phyloP scores from a whole-genome alignment of 345 rosid species.

The Citrus medica region DNA sequence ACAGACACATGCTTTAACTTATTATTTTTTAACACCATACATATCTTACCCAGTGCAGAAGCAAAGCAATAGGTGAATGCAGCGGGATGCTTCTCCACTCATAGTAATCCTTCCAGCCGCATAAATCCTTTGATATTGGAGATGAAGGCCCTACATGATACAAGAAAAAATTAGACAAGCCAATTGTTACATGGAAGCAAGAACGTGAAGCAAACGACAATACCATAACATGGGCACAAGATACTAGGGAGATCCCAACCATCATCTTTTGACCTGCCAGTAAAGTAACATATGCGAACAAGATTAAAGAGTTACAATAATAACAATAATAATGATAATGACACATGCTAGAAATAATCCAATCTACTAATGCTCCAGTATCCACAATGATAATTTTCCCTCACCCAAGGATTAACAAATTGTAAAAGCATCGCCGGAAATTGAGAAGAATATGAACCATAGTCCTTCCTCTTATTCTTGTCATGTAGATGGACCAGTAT shows the following conservation, averaged over 20 bases:
- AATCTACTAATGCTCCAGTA: not conserved
- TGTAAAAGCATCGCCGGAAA: too few species aligned
- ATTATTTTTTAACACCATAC: not conserved
- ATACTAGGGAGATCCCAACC: constrained; percentile 62
- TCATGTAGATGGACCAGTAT: not conserved
- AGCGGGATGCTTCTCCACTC: constrained; percentile 80
- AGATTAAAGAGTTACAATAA: not conserved
- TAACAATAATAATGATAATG: not conserved
- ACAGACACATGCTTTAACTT: not conserved
- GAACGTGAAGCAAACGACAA: constrained; percentile 3
- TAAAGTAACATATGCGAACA: not conserved
- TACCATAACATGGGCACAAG: constrained; percentile 80
- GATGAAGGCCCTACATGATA: constrained; percentile 50
- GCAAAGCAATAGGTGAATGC: constrained; percentile 77
- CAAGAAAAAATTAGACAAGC: constrained; percentile 11
- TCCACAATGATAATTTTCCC: not conserved
- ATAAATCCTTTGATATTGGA: constrained; percentile 31
- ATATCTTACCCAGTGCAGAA: constrained; percentile 86
- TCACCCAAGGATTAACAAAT: not conserved
- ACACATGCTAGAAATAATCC: not conserved
- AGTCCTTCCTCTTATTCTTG: not conserved
- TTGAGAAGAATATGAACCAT: not conserved
- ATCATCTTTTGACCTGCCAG: constrained; percentile 32
- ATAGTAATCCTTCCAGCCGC: constrained; percentile 65
- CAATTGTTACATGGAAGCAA: not conserved